Conservation (phyloP, 2,329 filamentous ascomycete genomes). For the Emergomyces africanus region DNA sequence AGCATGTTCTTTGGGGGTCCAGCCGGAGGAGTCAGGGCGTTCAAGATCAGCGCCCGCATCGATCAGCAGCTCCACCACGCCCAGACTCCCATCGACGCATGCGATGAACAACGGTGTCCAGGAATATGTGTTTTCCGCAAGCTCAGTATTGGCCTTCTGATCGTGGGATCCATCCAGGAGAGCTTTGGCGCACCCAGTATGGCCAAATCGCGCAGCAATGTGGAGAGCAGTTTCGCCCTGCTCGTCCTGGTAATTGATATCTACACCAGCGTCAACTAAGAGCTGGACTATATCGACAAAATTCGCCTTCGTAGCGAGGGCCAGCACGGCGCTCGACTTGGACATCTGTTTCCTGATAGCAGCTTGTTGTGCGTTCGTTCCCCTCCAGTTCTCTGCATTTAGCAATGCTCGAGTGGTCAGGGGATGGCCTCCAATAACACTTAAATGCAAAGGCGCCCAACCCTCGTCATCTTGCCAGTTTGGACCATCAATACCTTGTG, state of each 20-base stretch:
- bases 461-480: constrained; percentile 91
- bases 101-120: constrained; percentile 96
- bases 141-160: constrained; percentile 63
- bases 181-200: constrained; percentile 64
- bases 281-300: constrained; percentile 74
- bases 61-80: constrained; percentile 63
- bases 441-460: constrained; percentile 79
- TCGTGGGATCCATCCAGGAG: constrained; percentile 56
- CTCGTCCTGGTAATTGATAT: constrained; percentile 87
- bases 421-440: constrained; percentile 81
- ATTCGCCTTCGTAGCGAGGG: constrained; percentile 78
- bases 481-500: constrained; percentile 71
- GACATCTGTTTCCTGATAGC: constrained; percentile 56
- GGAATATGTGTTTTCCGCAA: constrained; percentile 69
- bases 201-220: constrained; percentile 78
- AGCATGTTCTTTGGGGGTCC: constrained; percentile 89
- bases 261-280: constrained; percentile 76
- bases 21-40: constrained; percentile 71
- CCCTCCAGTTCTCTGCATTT: constrained; percentile 65
- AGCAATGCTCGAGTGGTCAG: constrained; percentile 72
- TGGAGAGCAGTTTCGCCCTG: constrained; percentile 86
- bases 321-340: constrained; percentile 76
- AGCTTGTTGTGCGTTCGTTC: constrained; percentile 44
- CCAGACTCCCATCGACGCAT: constrained; percentile 72
- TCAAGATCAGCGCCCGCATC: constrained; percentile 65